Base-by-base conservation (phyloP, 495 filamentous ascomycete genomes). In the Aspergillus nanangensis region DNA sequence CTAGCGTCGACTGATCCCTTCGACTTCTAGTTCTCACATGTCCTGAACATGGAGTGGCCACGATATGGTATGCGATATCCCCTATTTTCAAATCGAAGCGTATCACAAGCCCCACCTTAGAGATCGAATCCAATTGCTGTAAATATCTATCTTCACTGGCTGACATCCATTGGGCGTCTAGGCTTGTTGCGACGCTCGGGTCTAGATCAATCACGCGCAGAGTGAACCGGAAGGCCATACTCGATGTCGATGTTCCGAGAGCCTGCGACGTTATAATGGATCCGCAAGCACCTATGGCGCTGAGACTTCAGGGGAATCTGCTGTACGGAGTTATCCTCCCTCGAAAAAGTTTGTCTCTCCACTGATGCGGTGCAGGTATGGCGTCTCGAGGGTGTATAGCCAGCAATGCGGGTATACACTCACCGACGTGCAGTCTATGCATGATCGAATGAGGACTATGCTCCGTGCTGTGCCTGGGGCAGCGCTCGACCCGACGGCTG, bases 161-260 rank as follows among this genome's bases (percentile, higher is more conserved):
- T 51, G 4, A 58, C 11, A 20, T 36, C 31, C 38, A 24, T 7
- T 45, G 4, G 31, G 9, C 13, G 9, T 2, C 5, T 51, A 96
- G 91, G 93, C 77, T 98, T 7, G 85, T 95, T 24, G 94, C 93
- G 39, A 98, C 93, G 1, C 76, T 95, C 1, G 87, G 87, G 17
- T 81, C 88, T 7, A 84, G 81, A 47, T 86, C 83, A 4, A 76
- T 75, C n/a, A 73, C 81, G 20, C 82, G 77, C 53, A 88, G 82
- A 58, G 74, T 98, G 40, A 87, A 82, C 25, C 78, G 86, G n/a
- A 95, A 91, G 61, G 84, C 87, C 9, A 96, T 98, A 47, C 77
- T 88, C 34, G 82, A 88, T 9, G 93, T 98, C 38, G 76, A 97
- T 55, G 81, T 98, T 8, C 75, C 79, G 14, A 90, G 85, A 50